These are phyloP conservation scores for Glomus cerebriforme DNA, from an alignment of 192 early-diverging fungal genomes.

Conservation along the genomic window DNA sequence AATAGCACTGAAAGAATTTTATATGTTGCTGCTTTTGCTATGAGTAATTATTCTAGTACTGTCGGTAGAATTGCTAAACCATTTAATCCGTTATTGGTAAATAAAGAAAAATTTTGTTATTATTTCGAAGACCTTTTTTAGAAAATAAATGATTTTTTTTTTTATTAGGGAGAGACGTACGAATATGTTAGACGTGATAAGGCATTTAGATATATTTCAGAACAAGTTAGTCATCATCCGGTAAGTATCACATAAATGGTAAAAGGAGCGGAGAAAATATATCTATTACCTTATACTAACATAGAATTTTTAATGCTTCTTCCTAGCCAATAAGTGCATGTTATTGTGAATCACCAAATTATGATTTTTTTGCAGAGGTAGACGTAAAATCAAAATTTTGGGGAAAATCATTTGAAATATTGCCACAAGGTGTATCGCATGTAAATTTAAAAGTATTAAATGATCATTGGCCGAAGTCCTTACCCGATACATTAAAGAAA, in stretches of 20 bases:
- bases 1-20: conserved; percentile 65
- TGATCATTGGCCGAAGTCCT: conserved; percentile 37
- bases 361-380: conserved; percentile 82
- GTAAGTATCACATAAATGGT: conserved; percentile 40
- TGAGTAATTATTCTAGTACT: conserved; percentile 85
- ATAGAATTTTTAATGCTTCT: not conserved
- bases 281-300: not conserved
- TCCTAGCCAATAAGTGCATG: conserved; percentile 79
- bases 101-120: not conserved
- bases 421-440: conserved; percentile 80
- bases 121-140: not conserved
- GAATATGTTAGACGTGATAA: conserved; percentile 82
- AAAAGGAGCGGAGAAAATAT: not conserved
- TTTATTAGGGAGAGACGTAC: conserved; percentile 74
- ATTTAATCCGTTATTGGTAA: conserved; percentile 81
- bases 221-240: conserved; percentile 90
- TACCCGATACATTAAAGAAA: conserved; percentile 34
- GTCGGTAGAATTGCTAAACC: conserved; percentile 83
- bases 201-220: conserved; percentile 77
- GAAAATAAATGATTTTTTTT: not conserved
- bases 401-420: conserved; percentile 80
- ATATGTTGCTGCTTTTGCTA: conserved; percentile 84
- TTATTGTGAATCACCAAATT: conserved; percentile 80
- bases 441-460: conserved; percentile 73
- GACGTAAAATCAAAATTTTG: conserved; percentile 87